Evolutionary conservation across 2,329 filamentous ascomycete genomes (phyloP), one percentile per base, ranked within the genome.

Genomic region (Epicoccum nigrum): DNA sequence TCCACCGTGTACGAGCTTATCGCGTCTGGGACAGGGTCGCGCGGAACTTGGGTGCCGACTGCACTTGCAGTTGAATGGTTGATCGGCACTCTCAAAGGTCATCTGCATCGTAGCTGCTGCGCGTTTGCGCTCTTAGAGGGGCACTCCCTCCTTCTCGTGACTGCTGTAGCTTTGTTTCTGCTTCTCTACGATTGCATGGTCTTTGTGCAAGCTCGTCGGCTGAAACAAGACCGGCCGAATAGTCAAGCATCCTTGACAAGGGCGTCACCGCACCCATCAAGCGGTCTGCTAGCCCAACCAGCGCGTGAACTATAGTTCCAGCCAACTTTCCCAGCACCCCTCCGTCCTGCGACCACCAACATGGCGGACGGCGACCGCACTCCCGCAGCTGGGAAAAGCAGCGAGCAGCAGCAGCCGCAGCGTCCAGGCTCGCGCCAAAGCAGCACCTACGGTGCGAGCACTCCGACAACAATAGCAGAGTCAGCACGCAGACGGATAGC

Each of bases 321-420:
- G 43, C 31, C 21, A 21, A 35, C 48, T 33, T 49, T 50, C 32
- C 33, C 48, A 48, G 55, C 53, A 44, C 56, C 50, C 21, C 47
- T 19, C 54, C 42, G 34, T 39, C 34, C 42, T 35, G 51, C 51
- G 34, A 41, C 51, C 44, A 45, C 51, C 32, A 41, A 31, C 40
- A 73, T 72, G 70, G 63, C 64, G 16, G 69, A 71, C 56, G 60
- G 58, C 52, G 63, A 64, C 47, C 57, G 55, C 27, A 61, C 68
- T 23, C 53, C 63, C 42, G 60, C 61, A 20, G 64, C 45, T 19
- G 65, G 53, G 21, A 64, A 56, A 48, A 63, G 54, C 47, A 65
- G 56, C 45, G 51, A 65, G 44, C 57, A 55, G n/a, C n/a, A n/a
- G n/a, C n/a, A n/a, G n/a, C n/a, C n/a, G n/a, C n/a, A n/a, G 42